Evolutionary conservation across 179 eudicot species (phyloP).

Genomic region (Vitellaria paradoxa): DNA sequence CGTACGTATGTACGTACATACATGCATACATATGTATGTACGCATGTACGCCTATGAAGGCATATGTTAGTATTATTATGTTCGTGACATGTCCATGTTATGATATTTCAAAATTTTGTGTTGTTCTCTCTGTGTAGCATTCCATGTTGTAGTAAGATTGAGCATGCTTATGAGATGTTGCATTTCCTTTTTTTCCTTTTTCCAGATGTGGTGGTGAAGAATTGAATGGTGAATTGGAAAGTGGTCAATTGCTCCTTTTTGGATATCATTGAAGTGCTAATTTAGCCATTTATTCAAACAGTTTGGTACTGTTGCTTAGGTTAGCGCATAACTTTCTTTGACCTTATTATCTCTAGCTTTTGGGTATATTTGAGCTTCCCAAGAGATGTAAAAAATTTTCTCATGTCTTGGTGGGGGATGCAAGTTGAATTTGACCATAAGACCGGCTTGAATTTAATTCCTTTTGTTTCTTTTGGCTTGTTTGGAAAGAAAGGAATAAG

Average conservation of each 20-base stretch:
- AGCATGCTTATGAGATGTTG: conserved; percentile 2
- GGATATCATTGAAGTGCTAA: not conserved
- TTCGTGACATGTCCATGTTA: too few relatives aligned
- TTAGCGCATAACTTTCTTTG: not conserved
- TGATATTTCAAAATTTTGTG: not conserved
- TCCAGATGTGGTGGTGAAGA: not conserved
- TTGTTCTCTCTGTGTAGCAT: not conserved
- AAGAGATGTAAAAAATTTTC: too few relatives aligned
- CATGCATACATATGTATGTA: not conserved
- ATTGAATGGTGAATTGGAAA: not conserved
- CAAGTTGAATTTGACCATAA: too few relatives aligned
- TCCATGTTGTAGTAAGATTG: not conserved
- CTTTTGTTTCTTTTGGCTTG: too few relatives aligned
- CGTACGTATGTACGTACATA: not conserved
- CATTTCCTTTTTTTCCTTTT: not conserved
- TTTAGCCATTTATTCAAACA: not conserved
- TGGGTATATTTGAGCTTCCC: too few relatives aligned
- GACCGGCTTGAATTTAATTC: too few relatives aligned
- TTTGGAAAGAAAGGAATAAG: too few relatives aligned
- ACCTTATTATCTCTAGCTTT: not conserved
- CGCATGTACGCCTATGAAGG: too few relatives aligned
- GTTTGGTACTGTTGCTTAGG: not conserved
- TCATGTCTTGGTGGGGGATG: too few relatives aligned
- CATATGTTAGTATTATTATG: not conserved
- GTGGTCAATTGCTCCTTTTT: not conserved